Evolutionary conservation across 768 basidiomycete genomes (phyloP).

Genomic region (Suillus occidentalis): DNA sequence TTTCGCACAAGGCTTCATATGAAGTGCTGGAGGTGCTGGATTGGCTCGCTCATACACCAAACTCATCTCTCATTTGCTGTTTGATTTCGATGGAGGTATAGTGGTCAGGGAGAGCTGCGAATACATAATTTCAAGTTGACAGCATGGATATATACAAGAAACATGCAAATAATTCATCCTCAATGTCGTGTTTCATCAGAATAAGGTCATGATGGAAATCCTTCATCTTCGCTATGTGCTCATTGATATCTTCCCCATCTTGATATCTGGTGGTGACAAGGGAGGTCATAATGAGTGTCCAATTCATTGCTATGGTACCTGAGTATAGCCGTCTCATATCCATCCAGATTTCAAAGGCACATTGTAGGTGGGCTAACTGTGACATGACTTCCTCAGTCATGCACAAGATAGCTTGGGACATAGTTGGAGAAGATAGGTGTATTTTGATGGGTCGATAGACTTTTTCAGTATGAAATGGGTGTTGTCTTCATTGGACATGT

Average conservation of each 20-base stretch:
- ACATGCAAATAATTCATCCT: constrained; percentile 15
- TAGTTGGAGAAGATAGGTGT: background rate
- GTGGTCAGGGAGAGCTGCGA: background rate
- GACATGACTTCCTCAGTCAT: too few relatives aligned
- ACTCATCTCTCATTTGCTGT: constrained; percentile 4
- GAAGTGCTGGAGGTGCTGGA: background rate
- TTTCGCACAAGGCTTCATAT: background rate
- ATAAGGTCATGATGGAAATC: constrained; percentile 8
- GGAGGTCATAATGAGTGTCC: constrained; percentile 11
- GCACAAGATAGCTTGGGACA: too few relatives aligned
- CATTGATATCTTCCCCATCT: constrained; percentile 11
- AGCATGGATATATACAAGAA: constrained; percentile 7
- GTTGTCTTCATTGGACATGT: background rate
- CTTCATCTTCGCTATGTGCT: constrained; percentile 18
- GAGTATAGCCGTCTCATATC: constrained; percentile 2
- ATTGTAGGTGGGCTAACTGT: too few relatives aligned
- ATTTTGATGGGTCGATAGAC: background rate
- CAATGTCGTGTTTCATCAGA: constrained; percentile 11
- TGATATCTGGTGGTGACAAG: background rate
- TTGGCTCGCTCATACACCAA: background rate
- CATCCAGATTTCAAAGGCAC: background rate
- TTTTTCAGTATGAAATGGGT: background rate
- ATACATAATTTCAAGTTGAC: too few relatives aligned
- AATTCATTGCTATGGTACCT: constrained; percentile 10
- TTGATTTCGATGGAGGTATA: constrained; percentile 16